Conservation (phyloP, 345 rosid species). For the Eutrema japonicum region DNA sequence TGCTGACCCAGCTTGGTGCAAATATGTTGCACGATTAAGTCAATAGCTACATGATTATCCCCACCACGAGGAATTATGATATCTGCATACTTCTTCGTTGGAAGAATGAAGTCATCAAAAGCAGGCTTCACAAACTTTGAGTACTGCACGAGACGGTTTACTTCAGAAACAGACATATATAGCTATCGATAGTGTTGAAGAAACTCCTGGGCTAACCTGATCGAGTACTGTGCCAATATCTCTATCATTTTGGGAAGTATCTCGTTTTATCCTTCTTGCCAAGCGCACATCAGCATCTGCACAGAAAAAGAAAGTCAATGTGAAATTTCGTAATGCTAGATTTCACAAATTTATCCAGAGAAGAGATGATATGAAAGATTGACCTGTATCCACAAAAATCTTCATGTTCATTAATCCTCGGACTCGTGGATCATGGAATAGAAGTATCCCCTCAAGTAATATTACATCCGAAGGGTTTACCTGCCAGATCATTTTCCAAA, state of each 20-base stretch:
- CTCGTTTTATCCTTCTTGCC: conserved; percentile 94
- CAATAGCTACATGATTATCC: conserved; percentile 94
- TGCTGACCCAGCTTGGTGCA: conserved; percentile 95
- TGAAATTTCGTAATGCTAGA: conserved; percentile 4
- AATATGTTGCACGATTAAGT: conserved; percentile 92
- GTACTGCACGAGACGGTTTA: conserved; percentile 62
- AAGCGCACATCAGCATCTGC: conserved; percentile 98
- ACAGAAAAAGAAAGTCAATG: conserved; percentile 49
- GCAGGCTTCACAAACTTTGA: conserved; percentile 96
- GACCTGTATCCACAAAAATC: conserved; percentile 95
- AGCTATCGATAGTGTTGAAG: neutral
- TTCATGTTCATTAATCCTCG: conserved; percentile 93
- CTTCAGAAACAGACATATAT: neutral
- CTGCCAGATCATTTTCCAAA: conserved; percentile 49
- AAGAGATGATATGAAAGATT: conserved; percentile 23
- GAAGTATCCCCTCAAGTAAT: conserved; percentile 84
- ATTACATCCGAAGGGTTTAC: conserved; percentile 94
- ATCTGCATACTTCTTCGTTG: conserved; percentile 94
- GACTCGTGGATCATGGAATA: conserved; percentile 82
- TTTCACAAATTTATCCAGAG: neutral
- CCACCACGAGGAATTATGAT: conserved; percentile 97
- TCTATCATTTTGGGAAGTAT: conserved; percentile 80
- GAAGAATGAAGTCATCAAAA: conserved; percentile 94
- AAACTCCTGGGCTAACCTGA: conserved; percentile 56
- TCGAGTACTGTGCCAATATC: conserved; percentile 84